Conservation (phyloP, 2,329 filamentous ascomycete genomes). For the Fusarium sororula region DNA sequence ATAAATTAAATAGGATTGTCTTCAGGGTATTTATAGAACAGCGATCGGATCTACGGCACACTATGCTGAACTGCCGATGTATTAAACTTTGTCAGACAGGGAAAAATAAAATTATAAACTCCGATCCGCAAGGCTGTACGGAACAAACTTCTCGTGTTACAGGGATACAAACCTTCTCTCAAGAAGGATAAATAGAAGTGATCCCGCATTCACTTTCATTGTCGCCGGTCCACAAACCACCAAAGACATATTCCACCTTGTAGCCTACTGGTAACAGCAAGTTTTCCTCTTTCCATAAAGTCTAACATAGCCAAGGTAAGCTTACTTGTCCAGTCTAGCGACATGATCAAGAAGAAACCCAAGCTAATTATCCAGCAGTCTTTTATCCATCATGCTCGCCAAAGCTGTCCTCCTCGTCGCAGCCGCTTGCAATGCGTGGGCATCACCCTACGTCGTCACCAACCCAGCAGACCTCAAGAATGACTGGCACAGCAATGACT, state of each 20-base stretch:
- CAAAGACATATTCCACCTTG: not conserved
- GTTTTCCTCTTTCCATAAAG: accelerated
- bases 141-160: not conserved
- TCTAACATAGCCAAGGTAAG: not conserved
- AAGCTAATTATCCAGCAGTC: no score
- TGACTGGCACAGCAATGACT: not conserved
- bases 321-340: accelerated
- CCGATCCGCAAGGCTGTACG: accelerated
- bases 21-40: not conserved
- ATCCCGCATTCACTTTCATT: no score
- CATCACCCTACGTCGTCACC: not conserved
- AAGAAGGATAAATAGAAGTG: not conserved
- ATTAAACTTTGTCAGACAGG: not conserved
- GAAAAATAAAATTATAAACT: not conserved
- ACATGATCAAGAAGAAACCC: accelerated
- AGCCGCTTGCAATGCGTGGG: not conserved
- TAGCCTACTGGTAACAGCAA: not conserved
- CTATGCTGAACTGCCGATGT: not conserved
- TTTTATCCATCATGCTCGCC: not conserved
- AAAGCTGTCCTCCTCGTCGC: not conserved
- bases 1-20: not conserved
- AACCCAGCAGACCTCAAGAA: not conserved
- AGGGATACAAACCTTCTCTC: not conserved
- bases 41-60: not conserved
- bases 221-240: accelerated